Conservation (phyloP, 2,329 filamentous ascomycete genomes). For the Paramyrothecium roridum region DNA sequence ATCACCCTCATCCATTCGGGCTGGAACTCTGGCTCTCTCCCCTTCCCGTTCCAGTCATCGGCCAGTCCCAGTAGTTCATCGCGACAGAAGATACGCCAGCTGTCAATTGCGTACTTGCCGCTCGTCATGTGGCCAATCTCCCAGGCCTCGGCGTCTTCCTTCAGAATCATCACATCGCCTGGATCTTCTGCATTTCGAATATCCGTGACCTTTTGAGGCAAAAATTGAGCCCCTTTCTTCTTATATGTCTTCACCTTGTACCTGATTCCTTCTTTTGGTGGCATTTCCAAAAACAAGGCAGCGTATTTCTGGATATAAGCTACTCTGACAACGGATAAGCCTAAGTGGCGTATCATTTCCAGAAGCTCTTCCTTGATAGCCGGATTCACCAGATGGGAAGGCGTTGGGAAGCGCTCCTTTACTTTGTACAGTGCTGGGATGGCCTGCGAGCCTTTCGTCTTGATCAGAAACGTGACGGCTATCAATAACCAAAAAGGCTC, state of each 20-base stretch:
- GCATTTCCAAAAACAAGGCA: constrained; percentile 60
- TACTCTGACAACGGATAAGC: constrained; percentile 67
- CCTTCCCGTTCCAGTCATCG: constrained; percentile 61
- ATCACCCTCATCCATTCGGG: constrained; percentile 89
- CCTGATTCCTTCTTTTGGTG: constrained; percentile 57
- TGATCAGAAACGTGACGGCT: constrained; percentile 81
- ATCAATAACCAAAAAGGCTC: constrained; percentile 79
- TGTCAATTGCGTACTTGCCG: constrained; percentile 80
- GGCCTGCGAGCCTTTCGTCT: constrained; percentile 70
- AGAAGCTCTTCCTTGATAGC: constrained; percentile 49
- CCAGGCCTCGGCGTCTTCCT: constrained; percentile 51
- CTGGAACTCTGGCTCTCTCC: constrained; percentile 56
- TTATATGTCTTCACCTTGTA: constrained; percentile 51
- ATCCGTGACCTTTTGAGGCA: not conserved
- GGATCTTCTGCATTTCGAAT: not conserved
- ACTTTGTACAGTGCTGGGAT: constrained; percentile 73
- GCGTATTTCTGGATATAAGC: constrained; percentile 68
- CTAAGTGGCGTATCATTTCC: constrained; percentile 65
- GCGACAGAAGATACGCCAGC: constrained; percentile 90
- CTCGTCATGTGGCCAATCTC: constrained; percentile 85
- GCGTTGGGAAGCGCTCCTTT: constrained; percentile 65
- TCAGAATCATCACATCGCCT: no score
- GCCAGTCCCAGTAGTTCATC: constrained; percentile 69
- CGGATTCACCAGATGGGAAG: constrained; percentile 55
- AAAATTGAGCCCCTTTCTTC: constrained; percentile 2